These are phyloP conservation scores for Phytophthora boehmeriae DNA, from an alignment of 352 stramenopile genomes.

Conservation along the genomic window DNA sequence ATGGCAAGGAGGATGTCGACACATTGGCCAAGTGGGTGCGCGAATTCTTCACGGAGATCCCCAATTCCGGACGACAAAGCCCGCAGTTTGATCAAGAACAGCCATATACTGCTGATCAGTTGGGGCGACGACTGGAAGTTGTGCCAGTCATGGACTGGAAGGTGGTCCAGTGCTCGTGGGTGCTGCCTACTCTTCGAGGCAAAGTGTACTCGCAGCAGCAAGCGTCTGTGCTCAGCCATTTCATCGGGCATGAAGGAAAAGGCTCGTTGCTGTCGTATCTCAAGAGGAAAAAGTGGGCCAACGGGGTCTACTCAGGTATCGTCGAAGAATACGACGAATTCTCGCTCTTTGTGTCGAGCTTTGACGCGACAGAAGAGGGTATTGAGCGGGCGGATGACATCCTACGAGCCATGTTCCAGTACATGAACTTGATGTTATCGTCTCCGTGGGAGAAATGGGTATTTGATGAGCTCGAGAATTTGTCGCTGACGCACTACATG, in stretches of 20 bases:
- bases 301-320: slow-evolving; percentile 61
- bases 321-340: slow-evolving; percentile 66
- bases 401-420: slow-evolving; percentile 63
- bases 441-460: slow-evolving; percentile 54
- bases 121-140: slow-evolving; percentile 49
- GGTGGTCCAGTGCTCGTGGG: slow-evolving; percentile 70
- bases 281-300: slow-evolving; percentile 75
- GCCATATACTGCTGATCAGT: slow-evolving; percentile 44
- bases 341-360: slow-evolving; percentile 54
- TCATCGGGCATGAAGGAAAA: slow-evolving; percentile 93
- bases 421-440: slow-evolving; percentile 49
- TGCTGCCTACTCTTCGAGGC: slow-evolving; percentile 41
- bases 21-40: slow-evolving; percentile 77
- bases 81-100: slow-evolving; percentile 46
- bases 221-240: slow-evolving; percentile 82
- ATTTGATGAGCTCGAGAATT: slow-evolving; percentile 62
- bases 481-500: slow-evolving; percentile 59
- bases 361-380: slow-evolving; percentile 63
- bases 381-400: slow-evolving; percentile 62
- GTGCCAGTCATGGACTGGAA: slow-evolving; percentile 67
- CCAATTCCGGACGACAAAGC: slow-evolving; percentile 53
- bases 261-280: slow-evolving; percentile 93
- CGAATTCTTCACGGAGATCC: slow-evolving; percentile 77
- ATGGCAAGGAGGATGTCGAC: slow-evolving; percentile 85
- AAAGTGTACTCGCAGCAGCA: slow-evolving; percentile 47